Evolutionary conservation across 306 rosid genomes (phyloP).

Genomic region (Medicago truncatula): MtrunA17r5.0-ANR NC_053043.1:50001-50500

Average conservation of each 20-base stretch:
- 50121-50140: no score
- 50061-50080: no score
- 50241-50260: no score
- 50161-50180: background rate
- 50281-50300: background rate
- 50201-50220: no score
- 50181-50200: no score
- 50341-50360: conserved; percentile 78
- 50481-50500: conserved; percentile 67
- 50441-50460: conserved; percentile 77
- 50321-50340: conserved; percentile 73
- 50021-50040: no score
- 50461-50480: conserved; percentile 64
- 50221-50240: no score
- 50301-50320: conserved; percentile 39
- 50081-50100: no score
- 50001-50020: no score
- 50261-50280: no score
- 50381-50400: conserved; percentile 77
- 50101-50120: no score
- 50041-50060: no score
- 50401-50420: conserved; percentile 74
- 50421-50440: conserved; percentile 80
- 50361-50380: conserved; percentile 76
- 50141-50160: background rate